These are phyloP conservation scores for Plasmodium gonderi DNA, from an alignment of 169 alveolate genomes.

Conservation along the genomic window DNA sequence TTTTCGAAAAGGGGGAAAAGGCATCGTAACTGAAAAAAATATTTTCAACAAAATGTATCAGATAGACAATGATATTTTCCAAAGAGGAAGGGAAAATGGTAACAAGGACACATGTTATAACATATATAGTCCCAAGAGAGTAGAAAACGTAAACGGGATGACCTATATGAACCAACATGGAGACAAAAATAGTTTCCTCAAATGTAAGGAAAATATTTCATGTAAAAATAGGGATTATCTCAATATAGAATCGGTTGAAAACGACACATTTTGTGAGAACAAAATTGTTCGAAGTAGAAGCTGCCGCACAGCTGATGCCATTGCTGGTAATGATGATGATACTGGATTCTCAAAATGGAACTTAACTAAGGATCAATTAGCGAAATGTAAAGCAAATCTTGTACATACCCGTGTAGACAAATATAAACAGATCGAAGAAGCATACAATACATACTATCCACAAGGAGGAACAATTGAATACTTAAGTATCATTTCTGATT, in stretches of 20 bases:
- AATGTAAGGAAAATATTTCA: too few relatives aligned
- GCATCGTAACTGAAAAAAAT: slow-evolving; percentile 7
- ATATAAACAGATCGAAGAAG: background rate
- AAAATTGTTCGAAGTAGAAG: background rate
- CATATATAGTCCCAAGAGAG: background rate
- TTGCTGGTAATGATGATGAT: too few relatives aligned
- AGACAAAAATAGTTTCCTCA: too few relatives aligned
- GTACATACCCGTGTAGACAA: background rate
- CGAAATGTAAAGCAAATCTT: background rate
- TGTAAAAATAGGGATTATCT: too few relatives aligned
- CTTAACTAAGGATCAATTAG: background rate
- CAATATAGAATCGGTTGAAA: background rate
- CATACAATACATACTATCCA: slow-evolving; percentile 3
- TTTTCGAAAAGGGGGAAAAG: slow-evolving; percentile 11
- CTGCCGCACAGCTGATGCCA: background rate
- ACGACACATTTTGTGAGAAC: background rate
- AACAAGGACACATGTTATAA: slow-evolving; percentile 1
- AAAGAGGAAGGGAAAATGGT: background rate
- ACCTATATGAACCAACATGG: slow-evolving; percentile 10
- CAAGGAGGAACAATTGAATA: slow-evolving; percentile 7
- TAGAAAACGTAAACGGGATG: background rate
- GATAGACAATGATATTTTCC: slow-evolving; percentile 12
- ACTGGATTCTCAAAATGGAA: too few relatives aligned
- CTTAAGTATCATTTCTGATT: slow-evolving; percentile 22
- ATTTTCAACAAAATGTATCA: slow-evolving; percentile 1